Percentiles rank a stretch among this genome's conserved stretches.
phyloP scores from a whole-genome alignment of 768 basidiomycete species.

The Austroboletus eburneus region DNA sequence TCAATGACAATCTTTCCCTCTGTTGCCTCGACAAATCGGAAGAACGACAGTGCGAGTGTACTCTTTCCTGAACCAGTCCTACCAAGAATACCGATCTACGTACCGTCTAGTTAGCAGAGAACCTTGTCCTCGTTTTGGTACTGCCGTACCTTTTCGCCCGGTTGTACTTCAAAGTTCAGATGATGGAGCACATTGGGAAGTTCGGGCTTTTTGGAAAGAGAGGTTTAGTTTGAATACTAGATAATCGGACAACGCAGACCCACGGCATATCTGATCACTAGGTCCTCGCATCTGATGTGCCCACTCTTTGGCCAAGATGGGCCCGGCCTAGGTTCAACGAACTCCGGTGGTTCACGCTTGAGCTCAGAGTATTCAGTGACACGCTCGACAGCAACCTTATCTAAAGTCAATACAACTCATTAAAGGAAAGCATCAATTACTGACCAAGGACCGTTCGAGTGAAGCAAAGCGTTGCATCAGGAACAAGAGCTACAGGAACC shows the following conservation, averaged over 20 bases:
- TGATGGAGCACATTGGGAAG: conserved; percentile 82
- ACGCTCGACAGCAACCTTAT: conserved; percentile 77
- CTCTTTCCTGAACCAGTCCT: conserved; percentile 77
- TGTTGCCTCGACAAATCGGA: conserved; percentile 86
- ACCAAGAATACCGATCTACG: conserved; percentile 65
- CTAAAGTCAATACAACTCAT: conserved; percentile 2
- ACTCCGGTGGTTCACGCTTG: conserved; percentile 73
- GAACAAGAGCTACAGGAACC: conserved; percentile 46
- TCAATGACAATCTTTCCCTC: conserved; percentile 74
- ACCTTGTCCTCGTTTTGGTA: neutral
- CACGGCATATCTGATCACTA: conserved; percentile 77
- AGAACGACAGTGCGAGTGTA: conserved; percentile 79
- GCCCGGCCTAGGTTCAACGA: conserved; percentile 79
- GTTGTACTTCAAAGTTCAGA: conserved; percentile 66
- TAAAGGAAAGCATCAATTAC: neutral
- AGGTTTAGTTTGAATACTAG: neutral
- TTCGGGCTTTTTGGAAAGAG: conserved; percentile 73
- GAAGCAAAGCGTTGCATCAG: conserved; percentile 80
- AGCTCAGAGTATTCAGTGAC: conserved; percentile 90
- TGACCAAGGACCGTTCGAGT: conserved; percentile 88
- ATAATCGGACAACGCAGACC: conserved; percentile 21
- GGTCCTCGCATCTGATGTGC: conserved; percentile 63
- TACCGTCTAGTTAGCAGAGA: conserved; percentile 6
- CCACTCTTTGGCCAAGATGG: conserved; percentile 75
- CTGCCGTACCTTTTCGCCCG: conserved; percentile 65